Evolutionary conservation across 192 early-diverging fungal species (phyloP).

Genomic region (Dissophora ornata): DNA sequence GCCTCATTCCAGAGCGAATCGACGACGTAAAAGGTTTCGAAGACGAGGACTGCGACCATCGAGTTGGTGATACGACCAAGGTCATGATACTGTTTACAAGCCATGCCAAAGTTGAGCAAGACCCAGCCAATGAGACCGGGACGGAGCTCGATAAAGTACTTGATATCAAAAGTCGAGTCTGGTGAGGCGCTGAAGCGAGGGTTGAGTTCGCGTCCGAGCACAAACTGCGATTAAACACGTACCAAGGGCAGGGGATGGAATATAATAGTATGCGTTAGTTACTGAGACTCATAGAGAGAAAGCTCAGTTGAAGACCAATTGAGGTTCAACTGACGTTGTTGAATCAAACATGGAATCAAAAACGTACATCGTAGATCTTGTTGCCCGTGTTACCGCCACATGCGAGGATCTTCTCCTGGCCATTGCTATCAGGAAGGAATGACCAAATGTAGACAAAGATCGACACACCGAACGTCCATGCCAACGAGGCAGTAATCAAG

Average conservation of each 20-base stretch:
- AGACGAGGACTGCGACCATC: slow-evolving; percentile 80
- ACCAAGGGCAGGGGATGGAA: too few relatives aligned
- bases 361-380: slow-evolving; percentile 80
- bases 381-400: slow-evolving; percentile 93
- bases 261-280: too few relatives aligned
- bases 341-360: not conserved
- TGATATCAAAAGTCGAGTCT: slow-evolving; percentile 80
- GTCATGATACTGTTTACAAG: slow-evolving; percentile 77
- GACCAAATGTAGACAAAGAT: slow-evolving; percentile 80
- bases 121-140: slow-evolving; percentile 95
- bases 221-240: slow-evolving; percentile 69
- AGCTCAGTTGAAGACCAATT: too few relatives aligned
- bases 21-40: slow-evolving; percentile 86
- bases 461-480: slow-evolving; percentile 74
- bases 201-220: slow-evolving; percentile 97
- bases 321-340: not conserved
- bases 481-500: slow-evolving; percentile 74
- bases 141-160: slow-evolving; percentile 93
- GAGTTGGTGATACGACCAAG: slow-evolving; percentile 77
- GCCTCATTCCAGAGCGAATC: slow-evolving; percentile 86
- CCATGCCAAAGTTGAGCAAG: slow-evolving; percentile 81
- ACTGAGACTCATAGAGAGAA: too few relatives aligned
- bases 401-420: slow-evolving; percentile 71
- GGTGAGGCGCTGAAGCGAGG: slow-evolving; percentile 75
- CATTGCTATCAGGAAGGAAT: slow-evolving; percentile 64